Conservation (phyloP, 768 basidiomycete genomes). For the Pulveroboletus sp. region DNA sequence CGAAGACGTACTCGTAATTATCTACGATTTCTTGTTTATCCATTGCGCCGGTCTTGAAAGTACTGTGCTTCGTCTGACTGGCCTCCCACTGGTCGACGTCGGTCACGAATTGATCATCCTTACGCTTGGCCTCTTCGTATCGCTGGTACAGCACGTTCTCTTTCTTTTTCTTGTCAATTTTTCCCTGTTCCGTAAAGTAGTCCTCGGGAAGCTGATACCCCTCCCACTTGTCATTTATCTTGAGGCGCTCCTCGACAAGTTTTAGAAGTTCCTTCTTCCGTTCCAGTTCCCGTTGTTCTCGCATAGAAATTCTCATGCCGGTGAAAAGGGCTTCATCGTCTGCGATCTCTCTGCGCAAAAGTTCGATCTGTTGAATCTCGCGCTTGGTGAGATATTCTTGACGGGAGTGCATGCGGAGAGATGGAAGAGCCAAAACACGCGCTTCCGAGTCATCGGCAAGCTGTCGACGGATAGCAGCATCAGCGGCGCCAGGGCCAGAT, state of each 20-base stretch:
- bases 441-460: constrained; percentile 76
- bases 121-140: constrained; percentile 89
- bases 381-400: constrained; percentile 96
- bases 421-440: constrained; percentile 52
- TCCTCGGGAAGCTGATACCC: constrained; percentile 97
- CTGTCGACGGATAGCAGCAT: constrained; percentile 74
- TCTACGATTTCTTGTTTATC: constrained; percentile 81
- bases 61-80: constrained; percentile 82
- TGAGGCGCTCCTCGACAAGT: constrained; percentile 89
- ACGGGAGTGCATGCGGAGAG: constrained; percentile 81
- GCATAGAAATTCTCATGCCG: constrained; percentile 86
- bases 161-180: constrained; percentile 96
- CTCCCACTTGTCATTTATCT: constrained; percentile 93
- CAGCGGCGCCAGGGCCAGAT: constrained; percentile 63
- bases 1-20: constrained; percentile 96
- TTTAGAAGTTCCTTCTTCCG: constrained; percentile 88
- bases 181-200: constrained; percentile 97
- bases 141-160: constrained; percentile 88
- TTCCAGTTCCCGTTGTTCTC: constrained; percentile 77
- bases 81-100: constrained; percentile 99
- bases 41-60: constrained; percentile 87
- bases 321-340: constrained; percentile 89
- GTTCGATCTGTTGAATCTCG: constrained; percentile 92
- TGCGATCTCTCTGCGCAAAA: constrained; percentile 86
- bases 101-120: constrained; percentile 92